These are phyloP conservation scores for Wickerhamiella dianesei DNA, from an alignment of 805 yeast genomes.

Conservation along the genomic window DNA sequence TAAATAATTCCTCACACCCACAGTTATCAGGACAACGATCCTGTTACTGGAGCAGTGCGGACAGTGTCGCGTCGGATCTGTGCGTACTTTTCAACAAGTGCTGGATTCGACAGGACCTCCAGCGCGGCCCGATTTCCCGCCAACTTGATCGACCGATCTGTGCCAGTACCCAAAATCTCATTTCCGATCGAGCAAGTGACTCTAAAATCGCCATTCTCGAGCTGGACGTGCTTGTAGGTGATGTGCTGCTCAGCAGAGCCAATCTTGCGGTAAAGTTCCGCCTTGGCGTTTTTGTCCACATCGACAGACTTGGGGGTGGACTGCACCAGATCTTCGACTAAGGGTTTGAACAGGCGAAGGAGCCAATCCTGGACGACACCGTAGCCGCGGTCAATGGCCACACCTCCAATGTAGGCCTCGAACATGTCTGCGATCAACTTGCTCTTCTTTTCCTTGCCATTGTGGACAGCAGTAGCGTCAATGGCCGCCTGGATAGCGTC, in stretches of 20 bases:
- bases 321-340: constrained; percentile 25
- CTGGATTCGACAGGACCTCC: constrained; percentile 50
- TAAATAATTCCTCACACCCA: neutral
- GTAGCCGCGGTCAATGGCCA: constrained; percentile 27
- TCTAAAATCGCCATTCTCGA: constrained; percentile 32
- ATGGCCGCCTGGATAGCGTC: constrained; percentile 5
- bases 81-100: constrained; percentile 49
- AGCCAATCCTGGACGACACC: constrained; percentile 24
- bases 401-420: constrained; percentile 88
- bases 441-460: constrained; percentile 17
- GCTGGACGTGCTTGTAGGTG: constrained; percentile 36
- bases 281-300: constrained; percentile 54
- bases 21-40: constrained; percentile 26
- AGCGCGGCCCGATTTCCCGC: constrained; percentile 84
- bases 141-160: constrained; percentile 51
- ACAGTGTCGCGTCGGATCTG: constrained; percentile 33
- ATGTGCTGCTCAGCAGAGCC: constrained; percentile 63
- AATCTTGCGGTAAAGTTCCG: constrained; percentile 51
- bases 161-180: constrained; percentile 58
- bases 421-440: constrained; percentile 80
- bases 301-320: constrained; percentile 23
- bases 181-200: constrained; percentile 56
- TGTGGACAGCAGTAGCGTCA: constrained; percentile 14
- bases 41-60: constrained; percentile 13
- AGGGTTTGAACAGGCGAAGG: constrained; percentile 22